These are phyloP conservation scores for Corylus avellana DNA, from an alignment of 306 rosid species.

Conservation along the genomic window DNA sequence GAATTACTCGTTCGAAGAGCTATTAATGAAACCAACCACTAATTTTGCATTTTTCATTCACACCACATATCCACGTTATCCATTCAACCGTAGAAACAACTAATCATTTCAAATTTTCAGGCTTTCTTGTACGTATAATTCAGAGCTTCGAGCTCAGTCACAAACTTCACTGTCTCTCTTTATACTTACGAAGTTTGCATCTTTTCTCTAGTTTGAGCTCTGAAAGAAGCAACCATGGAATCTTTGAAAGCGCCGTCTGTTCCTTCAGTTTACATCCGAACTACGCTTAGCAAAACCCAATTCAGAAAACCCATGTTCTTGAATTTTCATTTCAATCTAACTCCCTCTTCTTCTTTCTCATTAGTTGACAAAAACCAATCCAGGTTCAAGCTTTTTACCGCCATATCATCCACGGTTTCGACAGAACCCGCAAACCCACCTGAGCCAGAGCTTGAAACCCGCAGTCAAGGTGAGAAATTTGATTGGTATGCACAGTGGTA, in stretches of 20 bases:
- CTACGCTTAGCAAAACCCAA: conserved; percentile 26
- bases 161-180: too few species aligned
- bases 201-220: conserved; percentile 12
- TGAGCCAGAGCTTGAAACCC: conserved; percentile 33
- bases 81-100: too few species aligned
- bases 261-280: conserved; percentile 41
- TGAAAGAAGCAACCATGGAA: conserved; percentile 47
- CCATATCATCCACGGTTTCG: conserved; percentile 46
- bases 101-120: too few species aligned
- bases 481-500: conserved; percentile 93
- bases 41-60: too few species aligned
- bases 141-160: background rate
- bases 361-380: conserved; percentile 20
- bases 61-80: too few species aligned
- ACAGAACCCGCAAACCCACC: conserved; percentile 43
- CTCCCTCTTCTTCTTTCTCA: conserved; percentile 27
- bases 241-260: conserved; percentile 41
- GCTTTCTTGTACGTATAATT: background rate
- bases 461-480: conserved; percentile 41
- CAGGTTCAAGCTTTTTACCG: conserved; percentile 48
- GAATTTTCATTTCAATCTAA: conserved; percentile 16
- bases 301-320: conserved; percentile 35
- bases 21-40: too few species aligned
- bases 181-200: background rate
- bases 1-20: too few species aligned